A percentile compares a stretch with the other conserved stretches of the same genome.
These are phyloP conservation scores for Coleophoma crateriformis DNA, from an alignment of 2,329 filamentous ascomycete species.

Conservation along the genomic window DNA sequence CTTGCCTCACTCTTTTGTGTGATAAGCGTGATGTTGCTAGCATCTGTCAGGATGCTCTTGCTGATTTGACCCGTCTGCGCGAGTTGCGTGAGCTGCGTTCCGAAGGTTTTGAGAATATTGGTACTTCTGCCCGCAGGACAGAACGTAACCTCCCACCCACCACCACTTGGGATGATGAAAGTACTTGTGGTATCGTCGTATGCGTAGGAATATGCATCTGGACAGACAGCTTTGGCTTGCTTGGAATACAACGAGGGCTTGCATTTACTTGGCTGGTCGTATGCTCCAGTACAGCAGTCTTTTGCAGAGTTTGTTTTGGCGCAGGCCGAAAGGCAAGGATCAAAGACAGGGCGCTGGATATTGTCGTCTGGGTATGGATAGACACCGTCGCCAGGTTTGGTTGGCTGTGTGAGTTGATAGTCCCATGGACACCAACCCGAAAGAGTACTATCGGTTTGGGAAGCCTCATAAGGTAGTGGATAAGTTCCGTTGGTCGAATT, in stretches of 20 bases:
- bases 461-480: slow-evolving; percentile 61
- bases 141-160: slow-evolving; percentile 74
- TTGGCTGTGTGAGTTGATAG: slow-evolving; percentile 62
- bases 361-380: slow-evolving; percentile 77
- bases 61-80: slow-evolving; percentile 35
- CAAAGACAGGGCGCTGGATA: slow-evolving; percentile 64
- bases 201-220: slow-evolving; percentile 79
- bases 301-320: slow-evolving; percentile 58
- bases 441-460: slow-evolving; percentile 50
- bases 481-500: slow-evolving; percentile 57
- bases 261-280: slow-evolving; percentile 59
- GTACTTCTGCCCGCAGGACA: slow-evolving; percentile 62
- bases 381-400: slow-evolving; percentile 66
- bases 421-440: slow-evolving; percentile 77
- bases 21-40: slow-evolving; percentile 29
- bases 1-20: slow-evolving; percentile 9
- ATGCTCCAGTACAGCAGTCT: slow-evolving; percentile 73
- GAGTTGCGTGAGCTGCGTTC: slow-evolving; percentile 41
- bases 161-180: slow-evolving; percentile 60
- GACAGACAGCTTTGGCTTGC: slow-evolving; percentile 69
- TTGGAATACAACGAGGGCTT: slow-evolving; percentile 62
- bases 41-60: slow-evolving; percentile 25
- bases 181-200: slow-evolving; percentile 54
- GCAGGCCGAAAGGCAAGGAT: slow-evolving; percentile 75
- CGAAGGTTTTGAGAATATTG: slow-evolving; percentile 49